Percentiles rank a stretch among this genome's conserved stretches.
Evolutionary conservation across 2,329 filamentous ascomycete species (phyloP).

Genomic region (Diplodia seriata): DNA sequence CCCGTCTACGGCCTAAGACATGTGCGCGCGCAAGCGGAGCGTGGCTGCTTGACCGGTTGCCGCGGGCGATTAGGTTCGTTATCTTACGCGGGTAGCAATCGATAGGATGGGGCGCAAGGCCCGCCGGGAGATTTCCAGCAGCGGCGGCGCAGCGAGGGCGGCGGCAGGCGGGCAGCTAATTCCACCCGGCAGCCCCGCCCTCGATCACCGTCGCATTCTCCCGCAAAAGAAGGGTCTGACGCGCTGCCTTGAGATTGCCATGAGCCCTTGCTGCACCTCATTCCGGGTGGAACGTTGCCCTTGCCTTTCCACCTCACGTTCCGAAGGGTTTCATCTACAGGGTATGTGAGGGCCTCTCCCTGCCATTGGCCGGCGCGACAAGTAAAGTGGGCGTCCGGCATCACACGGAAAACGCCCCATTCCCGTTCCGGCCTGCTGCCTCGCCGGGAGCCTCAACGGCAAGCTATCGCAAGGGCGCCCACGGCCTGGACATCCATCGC

Average conservation of each 20-base stretch:
- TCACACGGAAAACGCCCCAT: constrained; percentile 13
- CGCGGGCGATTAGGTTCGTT: constrained; percentile 10
- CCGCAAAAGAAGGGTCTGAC: constrained; percentile 18
- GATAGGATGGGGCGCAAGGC: neutral
- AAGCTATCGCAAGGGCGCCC: neutral
- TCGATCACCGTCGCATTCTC: constrained; percentile 14
- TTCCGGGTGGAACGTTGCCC: constrained; percentile 19
- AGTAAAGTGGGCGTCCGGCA: constrained; percentile 4
- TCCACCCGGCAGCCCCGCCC: constrained; percentile 13
- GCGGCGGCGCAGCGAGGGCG: neutral
- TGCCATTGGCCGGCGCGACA: constrained; percentile 16
- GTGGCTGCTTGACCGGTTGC: neutral
- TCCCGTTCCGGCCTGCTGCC: neutral
- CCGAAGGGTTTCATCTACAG: constrained; percentile 18
- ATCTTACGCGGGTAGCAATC: constrained; percentile 14
- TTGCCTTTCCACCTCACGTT: constrained; percentile 17
- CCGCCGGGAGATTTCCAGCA: constrained; percentile 1
- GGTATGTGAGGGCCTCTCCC: constrained; percentile 7
- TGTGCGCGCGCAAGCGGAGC: no score
- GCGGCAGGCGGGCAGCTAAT: constrained; percentile 12
- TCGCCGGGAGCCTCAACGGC: constrained; percentile 11
- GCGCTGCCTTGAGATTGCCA: constrained; percentile 1
- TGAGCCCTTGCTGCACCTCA: constrained; percentile 18
- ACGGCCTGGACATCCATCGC: neutral
- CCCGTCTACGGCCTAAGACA: constrained; percentile 16